Percentiles rank a stretch among this genome's conserved stretches.
Evolutionary conservation across 169 alveolate species (phyloP).

Genomic region (Babesia ovata): DNA sequence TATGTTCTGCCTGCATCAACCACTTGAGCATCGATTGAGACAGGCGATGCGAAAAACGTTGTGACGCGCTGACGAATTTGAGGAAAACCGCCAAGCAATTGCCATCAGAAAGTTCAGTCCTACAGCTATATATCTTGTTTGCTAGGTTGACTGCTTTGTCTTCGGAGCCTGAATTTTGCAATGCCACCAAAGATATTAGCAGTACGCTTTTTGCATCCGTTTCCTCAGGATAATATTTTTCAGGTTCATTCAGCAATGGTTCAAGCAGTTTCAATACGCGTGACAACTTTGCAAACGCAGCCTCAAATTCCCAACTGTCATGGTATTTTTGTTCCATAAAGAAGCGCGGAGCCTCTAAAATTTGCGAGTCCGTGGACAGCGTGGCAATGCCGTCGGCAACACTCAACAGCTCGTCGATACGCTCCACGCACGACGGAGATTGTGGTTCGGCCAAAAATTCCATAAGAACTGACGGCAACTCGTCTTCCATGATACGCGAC

Average conservation of each 20-base stretch:
- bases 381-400: background rate
- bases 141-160: background rate
- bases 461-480: constrained; percentile 4
- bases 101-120: background rate
- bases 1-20: constrained; percentile 10
- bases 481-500: constrained; percentile 12
- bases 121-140: background rate
- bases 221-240: constrained; percentile 3
- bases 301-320: constrained; percentile 12
- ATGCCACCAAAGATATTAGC: constrained; percentile 23
- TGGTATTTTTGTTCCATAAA: background rate
- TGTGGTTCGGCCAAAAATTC: constrained; percentile 3
- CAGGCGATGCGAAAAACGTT: constrained; percentile 3
- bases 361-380: background rate
- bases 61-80: constrained; percentile 10
- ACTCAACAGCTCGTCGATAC: constrained; percentile 1
- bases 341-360: constrained; percentile 13
- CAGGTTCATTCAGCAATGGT: constrained; percentile 15
- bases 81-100: constrained; percentile 1
- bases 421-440: background rate
- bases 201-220: background rate
- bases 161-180: constrained; percentile 5
- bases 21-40: constrained; percentile 18
- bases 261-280: background rate
- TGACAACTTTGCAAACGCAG: background rate